These are phyloP conservation scores for Epichloe hybrida DNA, from an alignment of 2,329 filamentous ascomycete species.

Conservation along the genomic window DNA sequence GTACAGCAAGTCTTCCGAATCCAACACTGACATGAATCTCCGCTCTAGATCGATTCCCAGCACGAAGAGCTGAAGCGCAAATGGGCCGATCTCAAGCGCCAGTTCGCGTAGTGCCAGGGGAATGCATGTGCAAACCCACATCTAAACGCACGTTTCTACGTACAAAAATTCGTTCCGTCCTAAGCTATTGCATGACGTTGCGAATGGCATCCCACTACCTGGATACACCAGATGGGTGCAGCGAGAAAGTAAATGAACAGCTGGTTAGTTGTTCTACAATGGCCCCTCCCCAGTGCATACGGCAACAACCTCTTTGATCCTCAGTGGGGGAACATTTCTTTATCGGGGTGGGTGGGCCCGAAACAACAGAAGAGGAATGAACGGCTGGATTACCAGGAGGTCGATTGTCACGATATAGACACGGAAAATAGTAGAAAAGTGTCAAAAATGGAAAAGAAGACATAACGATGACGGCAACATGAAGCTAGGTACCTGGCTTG, in stretches of 20 bases:
- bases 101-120: constrained; percentile 25
- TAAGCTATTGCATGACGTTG: constrained; percentile 1
- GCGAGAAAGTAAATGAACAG: neutral
- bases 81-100: constrained; percentile 54
- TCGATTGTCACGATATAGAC: no score
- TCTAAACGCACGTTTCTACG: neutral
- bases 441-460: no score
- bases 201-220: neutral
- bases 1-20: neutral
- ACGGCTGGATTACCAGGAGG: no score
- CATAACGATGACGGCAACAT: no score
- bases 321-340: no score
- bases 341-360: no score
- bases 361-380: no score
- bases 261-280: neutral
- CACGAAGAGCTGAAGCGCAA: constrained; percentile 58
- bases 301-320: neutral
- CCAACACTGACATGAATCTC: neutral
- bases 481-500: no score
- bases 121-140: neutral
- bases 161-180: neutral
- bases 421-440: no score
- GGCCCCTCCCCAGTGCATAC: neutral
- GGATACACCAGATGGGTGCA: neutral
- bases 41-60: constrained; percentile 44